These are phyloP conservation scores for Candida maesae DNA, from an alignment of 805 yeast genomes.

Conservation along the genomic window DNA sequence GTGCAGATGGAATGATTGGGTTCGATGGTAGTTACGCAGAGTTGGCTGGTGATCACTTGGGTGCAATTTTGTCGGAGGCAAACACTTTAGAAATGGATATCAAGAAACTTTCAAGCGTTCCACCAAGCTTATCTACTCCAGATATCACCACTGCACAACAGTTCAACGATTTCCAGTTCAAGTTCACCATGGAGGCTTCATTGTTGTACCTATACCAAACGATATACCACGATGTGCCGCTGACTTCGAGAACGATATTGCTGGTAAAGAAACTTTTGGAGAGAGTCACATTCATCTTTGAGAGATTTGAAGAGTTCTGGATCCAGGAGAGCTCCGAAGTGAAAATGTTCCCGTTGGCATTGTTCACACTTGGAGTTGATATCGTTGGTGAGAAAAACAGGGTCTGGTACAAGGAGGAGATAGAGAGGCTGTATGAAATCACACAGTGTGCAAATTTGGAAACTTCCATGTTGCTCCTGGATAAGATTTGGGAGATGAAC, in stretches of 20 bases:
- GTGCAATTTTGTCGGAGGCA: constrained; percentile 4
- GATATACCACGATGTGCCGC: constrained; percentile 5
- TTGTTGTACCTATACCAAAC: constrained; percentile 10
- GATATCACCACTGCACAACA: neutral
- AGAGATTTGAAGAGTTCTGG: neutral
- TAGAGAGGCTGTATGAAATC: constrained; percentile 1
- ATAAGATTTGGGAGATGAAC: constrained; percentile 6
- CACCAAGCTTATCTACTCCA: neutral
- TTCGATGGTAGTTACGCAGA: constrained; percentile 3
- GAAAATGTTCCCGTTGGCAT: constrained; percentile 2
- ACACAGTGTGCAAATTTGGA: constrained; percentile 3
- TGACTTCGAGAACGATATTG: constrained; percentile 3
- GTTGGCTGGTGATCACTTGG: constrained; percentile 4
- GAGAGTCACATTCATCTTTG: neutral
- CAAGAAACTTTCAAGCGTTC: neutral
- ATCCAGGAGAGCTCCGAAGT: neutral
- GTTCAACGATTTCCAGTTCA: neutral
- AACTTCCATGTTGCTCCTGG: constrained; percentile 1
- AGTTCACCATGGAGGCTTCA: constrained; percentile 4
- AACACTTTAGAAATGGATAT: constrained; percentile 1
- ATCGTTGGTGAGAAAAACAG: constrained; percentile 3
- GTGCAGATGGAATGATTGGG: neutral
- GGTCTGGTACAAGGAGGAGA: constrained; percentile 2
- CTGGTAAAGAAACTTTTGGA: constrained; percentile 4
- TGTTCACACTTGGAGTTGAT: constrained; percentile 7